A percentile compares a stretch with the other conserved stretches of the same genome.
Conservation (phyloP, 1,284 basidiomycete genomes). For the Cutaneotrichosporon sp. region DNA sequence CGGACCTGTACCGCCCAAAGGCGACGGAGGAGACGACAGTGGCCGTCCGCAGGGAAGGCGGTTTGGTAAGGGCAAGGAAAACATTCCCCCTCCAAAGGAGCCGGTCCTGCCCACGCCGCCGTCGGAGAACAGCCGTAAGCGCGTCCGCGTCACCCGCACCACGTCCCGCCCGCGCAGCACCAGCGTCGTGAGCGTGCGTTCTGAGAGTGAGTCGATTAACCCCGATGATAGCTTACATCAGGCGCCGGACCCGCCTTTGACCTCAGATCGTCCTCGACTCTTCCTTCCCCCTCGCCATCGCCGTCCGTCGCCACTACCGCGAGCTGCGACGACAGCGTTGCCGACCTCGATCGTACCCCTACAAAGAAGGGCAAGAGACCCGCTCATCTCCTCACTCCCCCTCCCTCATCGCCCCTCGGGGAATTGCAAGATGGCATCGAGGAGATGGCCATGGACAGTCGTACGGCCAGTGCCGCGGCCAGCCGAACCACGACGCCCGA, state of each 20-base stretch:
- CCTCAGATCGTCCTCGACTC: slow-evolving; percentile 19
- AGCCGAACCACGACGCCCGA: slow-evolving; percentile 2
- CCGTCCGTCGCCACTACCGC: slow-evolving; percentile 31
- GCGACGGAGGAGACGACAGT: slow-evolving; percentile 18
- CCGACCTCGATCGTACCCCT: slow-evolving; percentile 29
- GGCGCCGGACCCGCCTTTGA: neutral
- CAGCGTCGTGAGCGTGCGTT: slow-evolving; percentile 37
- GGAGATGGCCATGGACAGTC: slow-evolving; percentile 3
- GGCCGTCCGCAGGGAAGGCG: slow-evolving; percentile 18
- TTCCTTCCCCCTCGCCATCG: slow-evolving; percentile 35
- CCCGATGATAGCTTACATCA: neutral
- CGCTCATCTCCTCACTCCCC: slow-evolving; percentile 31
- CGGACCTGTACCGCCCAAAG: slow-evolving; percentile 14
- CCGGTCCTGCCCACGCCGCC: slow-evolving; percentile 9
- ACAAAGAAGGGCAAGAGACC: slow-evolving; percentile 22
- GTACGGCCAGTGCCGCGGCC: neutral
- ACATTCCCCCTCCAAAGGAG: slow-evolving; percentile 38
- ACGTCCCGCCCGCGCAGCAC: slow-evolving; percentile 27
- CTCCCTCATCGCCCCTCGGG: slow-evolving; percentile 26
- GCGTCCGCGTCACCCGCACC: slow-evolving; percentile 24
- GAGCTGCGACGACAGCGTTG: slow-evolving; percentile 12
- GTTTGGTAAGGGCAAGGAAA: slow-evolving; percentile 43
- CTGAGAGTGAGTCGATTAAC: slow-evolving; percentile 23
- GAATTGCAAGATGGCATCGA: slow-evolving; percentile 10
- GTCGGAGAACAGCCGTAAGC: slow-evolving; percentile 23